phyloP scores from a whole-genome alignment of 352 stramenopile genomes.

The Phytopythium boreale region DNA sequence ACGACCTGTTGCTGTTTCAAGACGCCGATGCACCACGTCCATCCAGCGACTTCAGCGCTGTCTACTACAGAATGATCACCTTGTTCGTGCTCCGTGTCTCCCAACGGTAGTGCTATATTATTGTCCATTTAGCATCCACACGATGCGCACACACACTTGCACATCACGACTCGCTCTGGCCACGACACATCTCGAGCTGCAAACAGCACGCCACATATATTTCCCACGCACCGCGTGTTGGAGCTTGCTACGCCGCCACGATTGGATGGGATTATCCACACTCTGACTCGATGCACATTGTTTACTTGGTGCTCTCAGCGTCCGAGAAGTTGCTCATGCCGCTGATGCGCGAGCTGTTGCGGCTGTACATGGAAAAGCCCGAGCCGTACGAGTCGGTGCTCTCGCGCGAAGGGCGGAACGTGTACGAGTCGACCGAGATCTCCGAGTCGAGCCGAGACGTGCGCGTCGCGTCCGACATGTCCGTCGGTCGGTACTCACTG shows the following conservation, averaged over 20 bases:
- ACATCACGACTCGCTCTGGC: not conserved
- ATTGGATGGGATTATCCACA: not conserved
- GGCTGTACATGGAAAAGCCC: conserved; percentile 54
- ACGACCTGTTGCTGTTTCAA: too few species aligned
- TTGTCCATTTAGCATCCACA: conserved; percentile 3
- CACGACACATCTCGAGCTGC: not conserved
- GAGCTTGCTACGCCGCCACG: not conserved
- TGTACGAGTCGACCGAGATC: conserved; percentile 72
- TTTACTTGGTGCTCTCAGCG: conserved; percentile 21
- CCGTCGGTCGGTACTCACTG: conserved; percentile 13
- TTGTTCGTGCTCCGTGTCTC: not conserved
- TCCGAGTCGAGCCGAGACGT: conserved; percentile 53
- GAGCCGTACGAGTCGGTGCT: conserved; percentile 74
- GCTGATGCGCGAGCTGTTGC: conserved; percentile 63
- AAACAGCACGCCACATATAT: conserved; percentile 4
- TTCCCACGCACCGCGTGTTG: not conserved
- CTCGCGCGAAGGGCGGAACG: conserved; percentile 42
- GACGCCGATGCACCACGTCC: too few species aligned
- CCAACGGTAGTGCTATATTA: conserved; percentile 3
- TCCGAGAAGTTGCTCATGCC: conserved; percentile 45
- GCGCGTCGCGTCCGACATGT: conserved; percentile 41
- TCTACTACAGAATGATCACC: not conserved
- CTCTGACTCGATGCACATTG: not conserved
- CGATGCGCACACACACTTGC: not conserved
- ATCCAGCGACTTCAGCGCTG: too few species aligned